phyloP scores from a whole-genome alignment of 1,139 yeast genomes.

The Saccharomycopsis hybrid region DNA sequence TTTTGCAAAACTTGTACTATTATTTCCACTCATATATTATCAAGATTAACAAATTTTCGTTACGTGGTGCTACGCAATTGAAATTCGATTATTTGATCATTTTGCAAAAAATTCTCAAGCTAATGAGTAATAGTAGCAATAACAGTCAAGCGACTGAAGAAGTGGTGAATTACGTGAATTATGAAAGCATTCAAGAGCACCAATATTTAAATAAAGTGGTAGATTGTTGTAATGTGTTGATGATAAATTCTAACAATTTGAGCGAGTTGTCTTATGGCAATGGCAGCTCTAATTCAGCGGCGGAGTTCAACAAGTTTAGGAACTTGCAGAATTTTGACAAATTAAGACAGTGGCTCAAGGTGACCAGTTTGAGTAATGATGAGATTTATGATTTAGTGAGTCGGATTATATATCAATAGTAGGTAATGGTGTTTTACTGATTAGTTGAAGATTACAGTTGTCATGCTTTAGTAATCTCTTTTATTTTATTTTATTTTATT shows the following conservation, averaged over 20 bases:
- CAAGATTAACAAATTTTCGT: slow-evolving; percentile 18
- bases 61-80: slow-evolving; percentile 13
- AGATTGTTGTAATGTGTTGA: slow-evolving; percentile 20
- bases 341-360: slow-evolving; percentile 4
- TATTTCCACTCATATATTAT: slow-evolving; percentile 19
- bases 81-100: slow-evolving; percentile 17
- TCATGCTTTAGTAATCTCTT: no score
- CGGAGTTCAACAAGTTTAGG: slow-evolving; percentile 7
- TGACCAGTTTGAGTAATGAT: slow-evolving; percentile 11
- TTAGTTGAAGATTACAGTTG: no score
- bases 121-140: background rate
- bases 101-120: slow-evolving; percentile 7
- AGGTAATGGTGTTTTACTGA: no score
- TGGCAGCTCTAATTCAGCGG: background rate
- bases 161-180: background rate
- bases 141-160: background rate
- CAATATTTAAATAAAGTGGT: slow-evolving; percentile 10
- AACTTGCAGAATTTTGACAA: slow-evolving; percentile 3
- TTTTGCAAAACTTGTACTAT: slow-evolving; percentile 12
- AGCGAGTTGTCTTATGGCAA: background rate
- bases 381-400: slow-evolving; percentile 19
- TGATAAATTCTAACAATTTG: slow-evolving; percentile 8
- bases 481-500: no score
- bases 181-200: slow-evolving; percentile 8
- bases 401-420: slow-evolving; percentile 9